A percentile compares a stretch with the other conserved stretches of the same genome.
Conservation (phyloP, 768 basidiomycete genomes). For the Rickenella mellea region DNA sequence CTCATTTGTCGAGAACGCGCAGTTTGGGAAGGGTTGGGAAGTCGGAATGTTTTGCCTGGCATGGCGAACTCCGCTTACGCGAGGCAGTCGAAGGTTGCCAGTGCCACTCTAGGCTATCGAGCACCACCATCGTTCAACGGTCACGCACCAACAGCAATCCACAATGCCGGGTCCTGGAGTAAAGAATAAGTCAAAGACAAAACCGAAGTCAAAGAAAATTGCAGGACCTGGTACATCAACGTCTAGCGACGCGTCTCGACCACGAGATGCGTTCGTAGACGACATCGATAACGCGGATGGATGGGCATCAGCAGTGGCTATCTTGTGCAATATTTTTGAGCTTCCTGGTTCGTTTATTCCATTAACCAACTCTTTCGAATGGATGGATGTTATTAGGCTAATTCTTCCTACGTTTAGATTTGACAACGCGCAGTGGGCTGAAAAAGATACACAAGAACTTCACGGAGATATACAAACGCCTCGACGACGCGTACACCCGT, state of each 20-base stretch:
- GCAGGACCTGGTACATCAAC: too few species aligned
- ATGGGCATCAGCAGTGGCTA: slow-evolving; percentile 39
- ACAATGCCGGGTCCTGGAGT: slow-evolving; percentile 22
- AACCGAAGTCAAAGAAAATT: too few species aligned
- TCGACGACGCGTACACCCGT: slow-evolving; percentile 39
- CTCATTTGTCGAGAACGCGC: too few species aligned
- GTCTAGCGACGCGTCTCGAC: too few species aligned
- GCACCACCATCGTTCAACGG: too few species aligned
- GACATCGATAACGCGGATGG: slow-evolving; percentile 38
- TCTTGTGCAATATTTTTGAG: slow-evolving; percentile 40
- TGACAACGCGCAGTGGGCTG: slow-evolving; percentile 45
- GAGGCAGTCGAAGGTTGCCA: too few species aligned
- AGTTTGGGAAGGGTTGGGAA: too few species aligned
- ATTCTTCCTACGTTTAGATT: slow-evolving; percentile 32
- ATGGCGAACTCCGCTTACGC: too few species aligned
- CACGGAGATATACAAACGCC: slow-evolving; percentile 35
- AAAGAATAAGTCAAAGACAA: slow-evolving; percentile 15
- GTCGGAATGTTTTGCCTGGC: too few species aligned
- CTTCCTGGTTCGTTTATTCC: slow-evolving; percentile 38
- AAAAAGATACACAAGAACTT: slow-evolving; percentile 57
- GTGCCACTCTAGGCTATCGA: too few species aligned
- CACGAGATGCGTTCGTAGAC: slow-evolving; percentile 22
- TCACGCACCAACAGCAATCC: too few species aligned
- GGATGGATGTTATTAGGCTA: slow-evolving; percentile 1
- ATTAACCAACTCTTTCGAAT: neutral